Evolutionary conservation across 2,329 filamentous ascomycete species (phyloP), one percentile per base, ranked within the genome.

Genomic region (Exophiala spinifera): DNA sequence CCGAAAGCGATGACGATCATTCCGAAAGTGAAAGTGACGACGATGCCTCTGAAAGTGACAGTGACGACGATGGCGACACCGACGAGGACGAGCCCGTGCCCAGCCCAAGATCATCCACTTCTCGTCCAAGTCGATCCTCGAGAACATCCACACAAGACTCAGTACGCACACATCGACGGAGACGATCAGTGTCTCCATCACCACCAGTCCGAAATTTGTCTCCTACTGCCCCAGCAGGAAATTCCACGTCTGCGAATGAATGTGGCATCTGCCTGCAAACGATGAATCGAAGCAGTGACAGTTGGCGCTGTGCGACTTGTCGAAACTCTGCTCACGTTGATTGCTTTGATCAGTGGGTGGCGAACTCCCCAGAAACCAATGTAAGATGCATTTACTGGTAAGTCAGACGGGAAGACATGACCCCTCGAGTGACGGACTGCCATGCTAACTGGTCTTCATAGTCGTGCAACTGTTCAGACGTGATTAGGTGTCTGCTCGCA

Each of bases 331-430:
- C 34, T 28, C 47, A 50, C 36, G 20, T 33, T 11, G 47, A 43
- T 25, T 50, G 47, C 47, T 50, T 50, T 25, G 34, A 43, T 25
- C 10, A 21, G 37, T 50, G 47, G 47, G 19, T 50, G n/a, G 47
- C 47, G 28, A 50, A 7, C 8, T 50, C 47, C 4, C 47, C 17
- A 8, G 47, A 50, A 15, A 28, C 40, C n/a, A 25, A 43, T 31
- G 21, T 50, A 5, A 50, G 21, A 19, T 50, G 47, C 20, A 50
- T 50, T 28, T 50, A 40, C 20, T 50, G 47, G 37, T 50, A 28
- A 44, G 42, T 25, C n/a, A 4, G 21, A 10, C 40, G 23, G 4
- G 23, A 25, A 4, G 8, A 4, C 23, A 25, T 25, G 23, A 25
- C 8, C 8, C 23, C 23, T 25, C 8, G 23, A 31, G 28, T 10